Evolutionary conservation across 1,284 basidiomycete genomes (phyloP), one percentile per base, ranked within the genome.

Genomic region (Austropuccinia psidii): DNA sequence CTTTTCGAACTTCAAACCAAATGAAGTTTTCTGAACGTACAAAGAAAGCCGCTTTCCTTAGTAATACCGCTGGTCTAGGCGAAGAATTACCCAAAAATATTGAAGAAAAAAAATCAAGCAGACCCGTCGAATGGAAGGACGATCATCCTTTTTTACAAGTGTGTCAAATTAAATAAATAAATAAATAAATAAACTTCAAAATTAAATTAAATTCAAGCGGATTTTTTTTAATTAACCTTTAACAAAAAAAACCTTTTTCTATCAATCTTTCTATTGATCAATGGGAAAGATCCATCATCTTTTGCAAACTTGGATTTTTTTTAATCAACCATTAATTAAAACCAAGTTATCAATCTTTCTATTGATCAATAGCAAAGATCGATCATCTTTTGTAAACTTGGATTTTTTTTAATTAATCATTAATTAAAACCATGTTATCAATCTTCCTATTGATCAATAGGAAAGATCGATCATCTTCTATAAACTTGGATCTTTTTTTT

Each of bases 121-220:
- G 66, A 45, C 50, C 52, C 11, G 19, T 69, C 39, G 39, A 43
- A 31, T 55, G 39, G 24, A 29, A 69, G 37, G 66, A 69, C 15
- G 29, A 37, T 15, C 31, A 69, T 29, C 66, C 66, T 17, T 69
- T 69, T 9, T 31, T 69, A n/a, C 66, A 69, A 54, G 66, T 69
- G 41, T 43, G 24, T 50, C n/a, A n/a, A n/a, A n/a, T n/a, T n/a
- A n/a, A n/a, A n/a, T n/a, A n/a, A n/a, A n/a, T n/a, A n/a, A n/a
- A n/a, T n/a, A n/a, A n/a, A n/a, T n/a, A n/a, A n/a, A n/a, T n/a
- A n/a, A n/a, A n/a, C n/a, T n/a, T n/a, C n/a, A n/a, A n/a, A n/a
- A n/a, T n/a, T n/a, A n/a, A n/a, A n/a, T n/a, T n/a, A n/a, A n/a
- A n/a, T n/a, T n/a, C n/a, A n/a, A n/a, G n/a, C n/a, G 13, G 17